Conservation (phyloP, 2,329 filamentous ascomycete genomes). For the Penicillium expansum region DNA sequence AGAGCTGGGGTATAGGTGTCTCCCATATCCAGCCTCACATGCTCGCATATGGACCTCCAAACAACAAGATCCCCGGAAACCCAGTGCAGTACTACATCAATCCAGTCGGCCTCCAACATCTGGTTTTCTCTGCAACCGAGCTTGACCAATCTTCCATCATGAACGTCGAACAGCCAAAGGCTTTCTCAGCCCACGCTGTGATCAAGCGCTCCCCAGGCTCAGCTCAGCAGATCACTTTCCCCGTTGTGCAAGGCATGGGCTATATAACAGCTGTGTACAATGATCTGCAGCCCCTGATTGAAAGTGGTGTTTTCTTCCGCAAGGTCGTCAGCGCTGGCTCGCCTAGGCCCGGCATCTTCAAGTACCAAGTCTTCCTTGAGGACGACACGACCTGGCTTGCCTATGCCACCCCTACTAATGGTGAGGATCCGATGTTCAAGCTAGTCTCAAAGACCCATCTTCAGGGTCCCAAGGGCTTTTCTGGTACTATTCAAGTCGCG, state of each 20-base stretch:
- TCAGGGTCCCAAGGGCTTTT: conserved; percentile 65
- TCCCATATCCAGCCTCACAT: conserved; percentile 69
- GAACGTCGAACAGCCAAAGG: conserved; percentile 52
- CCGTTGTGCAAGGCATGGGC: conserved; percentile 83
- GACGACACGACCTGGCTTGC: conserved; percentile 76
- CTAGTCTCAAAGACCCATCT: conserved; percentile 65
- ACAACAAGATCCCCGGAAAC: conserved; percentile 51
- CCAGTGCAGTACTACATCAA: conserved; percentile 73
- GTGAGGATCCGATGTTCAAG: conserved; percentile 63
- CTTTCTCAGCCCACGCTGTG: conserved; percentile 65
- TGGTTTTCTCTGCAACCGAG: conserved; percentile 76
- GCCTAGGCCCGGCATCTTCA: conserved; percentile 64
- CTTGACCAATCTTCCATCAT: conserved; percentile 60
- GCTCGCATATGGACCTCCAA: conserved; percentile 61
- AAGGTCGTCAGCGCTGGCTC: conserved; percentile 56
- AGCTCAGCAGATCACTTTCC: conserved; percentile 67
- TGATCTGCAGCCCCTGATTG: conserved; percentile 67
- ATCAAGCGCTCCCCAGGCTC: conserved; percentile 57
- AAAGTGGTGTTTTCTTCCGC: conserved; percentile 71
- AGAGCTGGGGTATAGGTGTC: conserved; percentile 74
- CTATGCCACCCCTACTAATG: conserved; percentile 65
- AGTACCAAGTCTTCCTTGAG: conserved; percentile 71
- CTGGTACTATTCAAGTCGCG: conserved; percentile 76
- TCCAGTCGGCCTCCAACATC: conserved; percentile 75
- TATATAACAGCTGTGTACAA: conserved; percentile 78